Base-by-base conservation (phyloP, 2,329 filamentous ascomycete species). In the Cephalotrichum gorgonifer region DNA sequence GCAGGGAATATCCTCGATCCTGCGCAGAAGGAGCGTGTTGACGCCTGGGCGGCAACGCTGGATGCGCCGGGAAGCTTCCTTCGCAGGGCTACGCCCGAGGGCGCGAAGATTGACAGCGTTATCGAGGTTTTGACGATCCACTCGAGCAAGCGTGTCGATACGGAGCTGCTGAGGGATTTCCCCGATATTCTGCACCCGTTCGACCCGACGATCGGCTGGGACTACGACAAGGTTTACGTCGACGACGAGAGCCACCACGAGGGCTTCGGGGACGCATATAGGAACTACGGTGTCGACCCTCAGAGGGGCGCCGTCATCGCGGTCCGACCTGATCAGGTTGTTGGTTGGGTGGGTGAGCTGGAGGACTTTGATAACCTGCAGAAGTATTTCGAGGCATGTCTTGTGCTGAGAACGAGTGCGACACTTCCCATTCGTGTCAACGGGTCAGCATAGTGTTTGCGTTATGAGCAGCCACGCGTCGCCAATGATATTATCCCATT, bases 261-360 rank as follows among this genome's bases (percentile, higher is more conserved):
- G 56, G 73, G 73, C 0, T 62, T 72, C 48, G 74, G 73, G 0
- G 55, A 68, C 8, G 68, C 71, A 0, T 79, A 85, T 56, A 65
- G 73, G 50, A 71, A 70, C 3, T 83, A 81, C 50, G 83, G 80
- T 0, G 67, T 88, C 2, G 70, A 79, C 54, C 59, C 54, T 17
- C 65, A 73, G 48, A 75, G 71, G 53, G 83, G 83, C 0, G 79
- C 76, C 52, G 64, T 80, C 4, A 73, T 85, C 1, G 65, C 82
- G 2, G 66, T 81, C 2, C 63, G 85, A 44, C 85, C 84, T 2
- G 85, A 88, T 65, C 80, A 84, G 58, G 81, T 87, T 61, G 74
- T 86, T 28, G 72, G 60, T 2, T 66, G 64, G 56, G 54, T 71
- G 2, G 64, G 64, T 1, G 60, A 64, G 15, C 52, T 72, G 20